phyloP scores from a whole-genome alignment of 2,329 filamentous ascomycete species.

The Aspergillus nomiae region DNA sequence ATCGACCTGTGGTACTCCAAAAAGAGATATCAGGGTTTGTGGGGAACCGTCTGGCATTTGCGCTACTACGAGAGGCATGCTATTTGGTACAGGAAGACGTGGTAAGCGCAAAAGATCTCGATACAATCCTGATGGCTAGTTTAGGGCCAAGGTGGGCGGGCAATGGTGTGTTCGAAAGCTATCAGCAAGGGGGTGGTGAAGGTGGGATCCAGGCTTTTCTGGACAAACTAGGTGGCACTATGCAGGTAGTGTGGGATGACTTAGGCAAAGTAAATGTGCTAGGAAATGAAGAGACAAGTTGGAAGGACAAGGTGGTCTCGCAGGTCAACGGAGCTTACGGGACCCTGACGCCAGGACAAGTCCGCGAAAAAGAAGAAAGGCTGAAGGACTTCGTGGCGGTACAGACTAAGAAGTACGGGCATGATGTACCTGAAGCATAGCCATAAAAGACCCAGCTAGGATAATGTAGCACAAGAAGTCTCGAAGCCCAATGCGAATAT shows the following conservation, averaged over 20 bases:
- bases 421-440: neutral
- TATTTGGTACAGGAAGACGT: slow-evolving; percentile 58
- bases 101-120: slow-evolving; percentile 55
- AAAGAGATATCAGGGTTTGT: slow-evolving; percentile 60
- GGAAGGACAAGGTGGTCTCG: slow-evolving; percentile 49
- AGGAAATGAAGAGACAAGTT: slow-evolving; percentile 45
- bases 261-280: slow-evolving; percentile 39
- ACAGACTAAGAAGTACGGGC: slow-evolving; percentile 22
- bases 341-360: slow-evolving; percentile 18
- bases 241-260: slow-evolving; percentile 58
- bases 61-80: slow-evolving; percentile 57
- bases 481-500: neutral
- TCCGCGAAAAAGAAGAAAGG: slow-evolving; percentile 29
- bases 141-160: slow-evolving; percentile 59
- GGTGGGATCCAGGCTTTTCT: slow-evolving; percentile 57
- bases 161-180: slow-evolving; percentile 60
- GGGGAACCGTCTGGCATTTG: slow-evolving; percentile 60
- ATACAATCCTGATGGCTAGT: slow-evolving; percentile 53
- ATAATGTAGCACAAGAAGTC: neutral
- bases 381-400: slow-evolving; percentile 27
- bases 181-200: slow-evolving; percentile 60
- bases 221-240: slow-evolving; percentile 58
- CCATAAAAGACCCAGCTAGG: neutral
- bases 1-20: slow-evolving; percentile 51
- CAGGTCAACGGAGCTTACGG: slow-evolving; percentile 54